Evolutionary conservation across 2,329 filamentous ascomycete species (phyloP), one percentile per base, ranked within the genome.

Genomic region (Didymella segeticola): DNA sequence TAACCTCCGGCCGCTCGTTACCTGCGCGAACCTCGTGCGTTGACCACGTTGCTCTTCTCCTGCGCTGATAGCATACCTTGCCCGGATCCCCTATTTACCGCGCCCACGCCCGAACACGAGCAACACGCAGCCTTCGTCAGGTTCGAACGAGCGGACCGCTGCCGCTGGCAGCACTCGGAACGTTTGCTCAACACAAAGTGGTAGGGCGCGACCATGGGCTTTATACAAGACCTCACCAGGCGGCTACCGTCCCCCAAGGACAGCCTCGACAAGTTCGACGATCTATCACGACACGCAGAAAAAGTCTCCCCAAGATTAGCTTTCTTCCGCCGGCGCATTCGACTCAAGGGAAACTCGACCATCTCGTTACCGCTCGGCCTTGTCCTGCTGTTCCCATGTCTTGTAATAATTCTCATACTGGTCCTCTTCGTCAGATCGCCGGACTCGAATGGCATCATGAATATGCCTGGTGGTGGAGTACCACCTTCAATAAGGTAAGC

Each of bases 291-390:
- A 60, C 77, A 74, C 27, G 71, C 75, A 43, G 77, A 78, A 52
- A 76, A 77, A 59, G 62, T 74, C 10, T 68, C 76, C 7, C 79
- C 83, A 15, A 80, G 81, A 67, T 80, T 96, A 68, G 88, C 89
- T 58, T 96, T 97, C 76, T 90, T 98, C 75, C 84, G 88, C 66
- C 86, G 91, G 71, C 90, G 93, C 45, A 85, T 99, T 80, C 88
- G 93, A 66, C 80, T 99, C 79, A 89, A 88, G 78, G 91, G 91
- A 68, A 96, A 96, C 77, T 97, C 93, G 49, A 90, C 89, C 70
- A 86, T 97, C 75, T 96, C 93, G 45, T 88, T 98, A 72, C 95
- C 95, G 22, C 81, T 99, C 46, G 93, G 93, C 64, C 87, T 97
- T 71, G 91, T 98, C 66, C 83, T 99, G 63, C 80, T 98, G 65